These are phyloP conservation scores for Penicillium sp. DNA, from an alignment of 2,329 filamentous ascomycete species.

Conservation along the genomic window DNA sequence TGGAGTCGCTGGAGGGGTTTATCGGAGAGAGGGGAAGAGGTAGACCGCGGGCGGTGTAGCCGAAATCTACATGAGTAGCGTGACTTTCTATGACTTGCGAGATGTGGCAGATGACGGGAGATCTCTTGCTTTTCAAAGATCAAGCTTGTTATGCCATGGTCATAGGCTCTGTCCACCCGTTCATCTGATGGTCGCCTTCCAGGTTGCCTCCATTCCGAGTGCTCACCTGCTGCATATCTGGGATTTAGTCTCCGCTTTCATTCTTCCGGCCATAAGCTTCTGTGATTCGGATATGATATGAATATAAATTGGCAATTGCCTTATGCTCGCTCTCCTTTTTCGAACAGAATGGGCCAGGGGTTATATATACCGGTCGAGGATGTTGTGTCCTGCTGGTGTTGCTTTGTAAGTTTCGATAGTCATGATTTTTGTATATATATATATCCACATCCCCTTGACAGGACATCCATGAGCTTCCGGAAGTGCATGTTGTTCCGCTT, in stretches of 20 bases:
- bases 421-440: background rate
- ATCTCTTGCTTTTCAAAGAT: background rate
- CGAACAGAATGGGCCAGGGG: background rate
- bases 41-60: conserved; percentile 15
- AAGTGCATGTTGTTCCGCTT: background rate
- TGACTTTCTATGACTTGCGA: background rate
- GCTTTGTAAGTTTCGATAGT: background rate
- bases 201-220: conserved; percentile 21
- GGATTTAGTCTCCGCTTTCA: background rate
- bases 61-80: background rate
- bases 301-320: no score
- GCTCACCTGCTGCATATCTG: conserved; percentile 3
- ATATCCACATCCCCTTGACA: background rate
- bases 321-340: background rate
- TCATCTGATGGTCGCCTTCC: conserved; percentile 20
- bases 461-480: background rate
- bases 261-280: background rate
- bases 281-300: background rate
- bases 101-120: background rate
- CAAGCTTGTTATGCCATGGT: no score
- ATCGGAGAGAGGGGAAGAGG: conserved; percentile 20
- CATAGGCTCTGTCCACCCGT: conserved; percentile 13
- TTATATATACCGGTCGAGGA: background rate
- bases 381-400: background rate
- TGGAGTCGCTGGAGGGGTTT: conserved; percentile 19